These are phyloP conservation scores for Pseudogymnoascus sp. DNA, from an alignment of 2,329 filamentous ascomycete species.

Conservation along the genomic window DNA sequence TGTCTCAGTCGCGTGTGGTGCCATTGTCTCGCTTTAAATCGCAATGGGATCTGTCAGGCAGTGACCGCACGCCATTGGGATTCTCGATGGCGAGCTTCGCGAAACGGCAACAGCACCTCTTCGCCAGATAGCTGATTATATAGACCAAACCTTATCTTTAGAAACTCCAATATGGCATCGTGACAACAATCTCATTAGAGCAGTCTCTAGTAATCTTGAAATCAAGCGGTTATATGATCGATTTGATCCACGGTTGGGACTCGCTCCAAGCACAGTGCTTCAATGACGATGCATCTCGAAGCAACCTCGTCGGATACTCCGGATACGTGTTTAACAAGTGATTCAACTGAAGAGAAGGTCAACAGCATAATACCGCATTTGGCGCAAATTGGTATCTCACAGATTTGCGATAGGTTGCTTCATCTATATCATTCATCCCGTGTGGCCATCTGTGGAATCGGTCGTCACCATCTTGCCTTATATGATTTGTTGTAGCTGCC, in stretches of 20 bases:
- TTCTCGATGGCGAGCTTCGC: not conserved
- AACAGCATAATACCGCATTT: not conserved
- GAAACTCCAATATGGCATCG: not conserved
- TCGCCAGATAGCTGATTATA: not conserved
- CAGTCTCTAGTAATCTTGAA: not conserved
- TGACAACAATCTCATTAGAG: not conserved
- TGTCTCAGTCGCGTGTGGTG: conserved; percentile 1
- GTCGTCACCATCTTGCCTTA: too few species aligned
- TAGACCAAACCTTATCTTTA: not conserved
- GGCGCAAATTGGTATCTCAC: too few species aligned
- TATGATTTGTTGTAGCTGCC: too few species aligned
- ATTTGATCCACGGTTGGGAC: not conserved
- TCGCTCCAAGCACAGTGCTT: not conserved
- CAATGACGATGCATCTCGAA: not conserved
- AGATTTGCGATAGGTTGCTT: not conserved
- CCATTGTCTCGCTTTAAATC: not conserved
- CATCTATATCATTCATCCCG: too few species aligned
- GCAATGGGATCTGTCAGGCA: conserved; percentile 5
- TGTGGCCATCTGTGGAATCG: too few species aligned
- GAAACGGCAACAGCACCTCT: not conserved
- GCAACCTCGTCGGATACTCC: not conserved
- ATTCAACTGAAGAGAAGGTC: not conserved
- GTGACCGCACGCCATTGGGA: not conserved
- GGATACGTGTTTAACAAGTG: not conserved
- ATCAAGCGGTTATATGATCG: not conserved